phyloP scores from a whole-genome alignment of 345 rosid genomes.

The Dipteronia dyeriana region DNA sequence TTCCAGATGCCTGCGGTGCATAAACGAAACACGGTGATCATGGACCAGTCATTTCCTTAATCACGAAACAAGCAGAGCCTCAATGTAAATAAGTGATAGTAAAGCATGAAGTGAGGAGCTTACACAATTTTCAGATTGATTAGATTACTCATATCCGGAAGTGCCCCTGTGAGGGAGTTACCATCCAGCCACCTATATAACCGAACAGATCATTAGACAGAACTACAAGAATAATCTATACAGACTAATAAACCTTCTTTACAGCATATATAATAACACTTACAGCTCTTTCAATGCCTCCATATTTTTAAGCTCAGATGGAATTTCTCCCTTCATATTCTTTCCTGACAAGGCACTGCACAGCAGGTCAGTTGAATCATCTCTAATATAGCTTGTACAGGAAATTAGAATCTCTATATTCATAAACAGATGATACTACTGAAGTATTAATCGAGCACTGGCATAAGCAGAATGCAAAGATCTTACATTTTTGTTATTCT shows the following conservation, averaged over 20 bases:
- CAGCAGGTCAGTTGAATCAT: constrained; percentile 28
- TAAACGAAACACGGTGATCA: constrained; percentile 16
- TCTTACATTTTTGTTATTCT: constrained; percentile 90
- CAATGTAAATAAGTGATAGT: not conserved
- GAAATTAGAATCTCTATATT: not conserved
- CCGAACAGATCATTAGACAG: constrained; percentile 12
- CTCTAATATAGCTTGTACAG: not conserved
- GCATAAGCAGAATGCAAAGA: constrained; percentile 13
- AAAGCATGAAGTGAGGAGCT: constrained; percentile 34
- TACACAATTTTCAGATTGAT: constrained; percentile 72
- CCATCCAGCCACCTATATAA: constrained; percentile 82
- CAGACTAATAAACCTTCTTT: not conserved
- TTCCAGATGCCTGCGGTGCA: constrained; percentile 79
- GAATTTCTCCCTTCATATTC: constrained; percentile 66
- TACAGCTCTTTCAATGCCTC: constrained; percentile 75
- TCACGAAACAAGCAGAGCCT: not conserved
- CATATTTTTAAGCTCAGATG: constrained; percentile 62
- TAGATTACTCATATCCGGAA: constrained; percentile 85
- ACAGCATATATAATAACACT: constrained; percentile 31
- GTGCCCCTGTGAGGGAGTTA: constrained; percentile 61
- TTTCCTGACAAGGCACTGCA: constrained; percentile 72
- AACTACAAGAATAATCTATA: not conserved
- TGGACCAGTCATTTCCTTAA: constrained; percentile 16
- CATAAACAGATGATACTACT: not conserved
- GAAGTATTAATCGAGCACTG: not conserved